phyloP scores from a whole-genome alignment of 768 basidiomycete species.

The Russula foetens region DNA sequence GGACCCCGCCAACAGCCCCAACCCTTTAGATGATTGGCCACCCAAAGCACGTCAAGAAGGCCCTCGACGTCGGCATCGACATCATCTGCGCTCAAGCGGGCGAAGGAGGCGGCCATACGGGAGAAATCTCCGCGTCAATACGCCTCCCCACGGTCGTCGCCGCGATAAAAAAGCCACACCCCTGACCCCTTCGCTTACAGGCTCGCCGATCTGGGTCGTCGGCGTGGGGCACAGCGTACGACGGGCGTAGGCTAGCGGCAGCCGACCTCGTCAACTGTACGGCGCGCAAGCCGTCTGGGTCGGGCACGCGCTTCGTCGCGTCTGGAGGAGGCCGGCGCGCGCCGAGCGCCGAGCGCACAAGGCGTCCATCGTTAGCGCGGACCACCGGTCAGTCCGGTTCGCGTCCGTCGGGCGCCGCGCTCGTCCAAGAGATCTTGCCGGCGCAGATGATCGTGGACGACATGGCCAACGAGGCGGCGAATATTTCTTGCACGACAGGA shows the following conservation, averaged over 20 bases:
- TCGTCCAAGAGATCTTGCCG: constrained; percentile 69
- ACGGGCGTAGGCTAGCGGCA: constrained; percentile 81
- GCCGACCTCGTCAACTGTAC: constrained; percentile 82
- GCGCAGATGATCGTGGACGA: constrained; percentile 77
- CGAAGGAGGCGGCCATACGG: constrained; percentile 70
- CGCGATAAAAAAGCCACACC: constrained; percentile 66
- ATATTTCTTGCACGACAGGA: constrained; percentile 37
- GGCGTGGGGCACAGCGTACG: constrained; percentile 90
- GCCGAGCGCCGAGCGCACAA: constrained; percentile 82
- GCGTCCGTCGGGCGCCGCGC: constrained; percentile 70
- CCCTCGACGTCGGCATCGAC: constrained; percentile 79
- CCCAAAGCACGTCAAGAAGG: constrained; percentile 79
- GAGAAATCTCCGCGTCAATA: constrained; percentile 73
- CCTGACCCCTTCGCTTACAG: constrained; percentile 75
- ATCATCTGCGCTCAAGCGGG: constrained; percentile 93
- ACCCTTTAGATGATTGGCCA: constrained; percentile 91
- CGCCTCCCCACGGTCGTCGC: constrained; percentile 91
- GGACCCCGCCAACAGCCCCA: too few relatives aligned
- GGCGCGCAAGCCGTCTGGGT: constrained; percentile 83
- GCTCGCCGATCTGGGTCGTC: constrained; percentile 77
- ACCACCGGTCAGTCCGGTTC: constrained; percentile 82
- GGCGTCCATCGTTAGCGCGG: constrained; percentile 59
- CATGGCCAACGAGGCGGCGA: constrained; percentile 59
- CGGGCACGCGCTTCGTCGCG: constrained; percentile 68
- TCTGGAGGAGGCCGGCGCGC: constrained; percentile 72